phyloP scores from a whole-genome alignment of 148 eudicot species.

The Pharnaceum exiguum region DNA sequence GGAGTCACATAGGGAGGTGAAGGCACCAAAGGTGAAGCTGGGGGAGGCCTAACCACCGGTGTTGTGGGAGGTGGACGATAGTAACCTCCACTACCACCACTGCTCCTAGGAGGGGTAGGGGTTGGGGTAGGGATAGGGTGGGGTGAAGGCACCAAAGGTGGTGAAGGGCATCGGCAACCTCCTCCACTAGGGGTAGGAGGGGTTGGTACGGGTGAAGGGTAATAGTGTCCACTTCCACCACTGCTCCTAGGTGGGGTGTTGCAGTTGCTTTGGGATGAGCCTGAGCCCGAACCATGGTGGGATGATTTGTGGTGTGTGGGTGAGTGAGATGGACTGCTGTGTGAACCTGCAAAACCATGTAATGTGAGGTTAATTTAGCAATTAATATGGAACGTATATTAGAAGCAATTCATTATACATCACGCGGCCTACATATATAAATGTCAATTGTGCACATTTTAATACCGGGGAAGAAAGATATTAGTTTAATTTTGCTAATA shows the following conservation, averaged over 20 bases:
- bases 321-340: constrained; percentile 18
- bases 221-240: constrained; percentile 31
- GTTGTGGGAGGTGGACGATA: constrained; percentile 22
- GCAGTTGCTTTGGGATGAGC: constrained; percentile 7
- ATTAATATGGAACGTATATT: constrained; percentile 25
- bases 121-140: background rate
- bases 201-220: constrained; percentile 33
- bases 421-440: no score
- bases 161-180: constrained; percentile 15
- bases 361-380: constrained; percentile 1
- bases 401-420: no score
- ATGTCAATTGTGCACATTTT: no score
- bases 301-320: background rate
- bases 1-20: constrained; percentile 17
- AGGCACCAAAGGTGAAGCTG: constrained; percentile 20
- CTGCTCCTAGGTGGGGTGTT: constrained; percentile 9
- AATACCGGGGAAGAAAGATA: no score
- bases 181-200: constrained; percentile 27
- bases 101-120: background rate
- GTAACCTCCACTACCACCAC: constrained; percentile 15
- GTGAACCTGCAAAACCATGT: constrained; percentile 15
- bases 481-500: no score
- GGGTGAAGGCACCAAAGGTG: constrained; percentile 13
- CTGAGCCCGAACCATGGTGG: constrained; percentile 7
- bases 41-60: constrained; percentile 11